Conservation (phyloP, 2,329 filamentous ascomycete genomes). For the Sporothrix curviconia region DNA sequence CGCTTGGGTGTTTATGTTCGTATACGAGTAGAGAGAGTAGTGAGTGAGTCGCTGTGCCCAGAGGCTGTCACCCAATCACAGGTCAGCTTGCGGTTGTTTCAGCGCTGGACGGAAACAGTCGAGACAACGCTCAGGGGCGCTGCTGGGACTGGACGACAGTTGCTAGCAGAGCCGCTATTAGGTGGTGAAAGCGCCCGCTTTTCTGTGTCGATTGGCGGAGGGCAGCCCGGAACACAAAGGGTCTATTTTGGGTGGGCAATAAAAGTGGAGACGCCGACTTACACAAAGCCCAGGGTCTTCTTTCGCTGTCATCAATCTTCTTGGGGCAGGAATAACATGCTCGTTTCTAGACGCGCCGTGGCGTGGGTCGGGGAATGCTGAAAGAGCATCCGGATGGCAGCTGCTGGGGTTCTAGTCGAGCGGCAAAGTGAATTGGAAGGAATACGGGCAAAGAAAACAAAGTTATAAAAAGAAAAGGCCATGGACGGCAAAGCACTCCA, state of each 20-base stretch:
- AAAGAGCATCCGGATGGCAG: neutral
- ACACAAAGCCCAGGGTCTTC: no score
- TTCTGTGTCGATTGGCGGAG: slow-evolving; percentile 1
- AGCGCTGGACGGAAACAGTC: slow-evolving; percentile 15
- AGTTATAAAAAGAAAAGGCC: neutral
- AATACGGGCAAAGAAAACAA: neutral
- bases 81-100: slow-evolving; percentile 13
- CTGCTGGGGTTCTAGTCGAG: neutral
- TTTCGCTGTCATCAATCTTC: no score
- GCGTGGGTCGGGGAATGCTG: neutral
- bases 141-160: neutral
- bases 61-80: slow-evolving; percentile 9
- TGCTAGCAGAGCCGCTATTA: neutral
- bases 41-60: neutral
- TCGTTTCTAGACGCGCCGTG: neutral
- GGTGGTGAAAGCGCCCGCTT: neutral
- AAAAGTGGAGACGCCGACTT: slow-evolving; percentile 1
- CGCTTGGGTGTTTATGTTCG: neutral
- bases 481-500: neutral
- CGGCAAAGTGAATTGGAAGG: no score
- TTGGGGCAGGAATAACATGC: no score
- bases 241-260: neutral
- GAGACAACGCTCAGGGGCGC: neutral
- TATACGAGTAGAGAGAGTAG: neutral
- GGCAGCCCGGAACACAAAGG: neutral